Evolutionary conservation across 306 rosid genomes (phyloP).

Genomic region (Lagenaria siceraria): DNA sequence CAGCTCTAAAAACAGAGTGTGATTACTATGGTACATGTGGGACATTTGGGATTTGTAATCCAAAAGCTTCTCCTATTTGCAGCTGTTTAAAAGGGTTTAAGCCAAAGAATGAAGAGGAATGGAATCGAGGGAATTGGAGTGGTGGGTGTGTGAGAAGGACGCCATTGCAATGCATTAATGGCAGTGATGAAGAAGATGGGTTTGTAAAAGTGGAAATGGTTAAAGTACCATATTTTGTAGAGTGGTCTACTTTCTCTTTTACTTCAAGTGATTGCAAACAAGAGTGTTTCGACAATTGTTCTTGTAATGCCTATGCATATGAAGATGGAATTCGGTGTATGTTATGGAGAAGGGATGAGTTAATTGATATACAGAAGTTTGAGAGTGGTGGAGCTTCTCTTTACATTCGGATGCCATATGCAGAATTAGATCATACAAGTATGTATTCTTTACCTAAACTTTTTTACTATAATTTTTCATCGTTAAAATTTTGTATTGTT

Average conservation of each 20-base stretch:
- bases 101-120: slow-evolving; percentile 16
- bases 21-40: slow-evolving; percentile 36
- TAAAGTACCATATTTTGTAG: slow-evolving; percentile 19
- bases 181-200: slow-evolving; percentile 10
- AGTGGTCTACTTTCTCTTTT: neutral
- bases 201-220: slow-evolving; percentile 11
- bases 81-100: slow-evolving; percentile 37
- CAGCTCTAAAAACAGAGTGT: slow-evolving; percentile 4
- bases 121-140: slow-evolving; percentile 17
- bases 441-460: neutral
- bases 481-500: neutral
- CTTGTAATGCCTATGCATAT: neutral
- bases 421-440: neutral
- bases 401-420: neutral
- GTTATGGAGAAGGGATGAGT: neutral
- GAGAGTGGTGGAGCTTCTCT: neutral
- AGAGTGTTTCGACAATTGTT: neutral
- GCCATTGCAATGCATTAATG: slow-evolving; percentile 15
- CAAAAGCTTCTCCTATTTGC: slow-evolving; percentile 14
- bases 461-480: no score
- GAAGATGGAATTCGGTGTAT: neutral
- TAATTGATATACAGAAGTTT: neutral
- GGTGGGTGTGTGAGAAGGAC: slow-evolving; percentile 27
- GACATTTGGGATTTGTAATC: slow-evolving; percentile 19
- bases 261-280: neutral